A percentile compares a stretch with the other conserved stretches of the same genome.
Conservation (phyloP, 306 rosid species). For the Erythrophleum fordii region DNA sequence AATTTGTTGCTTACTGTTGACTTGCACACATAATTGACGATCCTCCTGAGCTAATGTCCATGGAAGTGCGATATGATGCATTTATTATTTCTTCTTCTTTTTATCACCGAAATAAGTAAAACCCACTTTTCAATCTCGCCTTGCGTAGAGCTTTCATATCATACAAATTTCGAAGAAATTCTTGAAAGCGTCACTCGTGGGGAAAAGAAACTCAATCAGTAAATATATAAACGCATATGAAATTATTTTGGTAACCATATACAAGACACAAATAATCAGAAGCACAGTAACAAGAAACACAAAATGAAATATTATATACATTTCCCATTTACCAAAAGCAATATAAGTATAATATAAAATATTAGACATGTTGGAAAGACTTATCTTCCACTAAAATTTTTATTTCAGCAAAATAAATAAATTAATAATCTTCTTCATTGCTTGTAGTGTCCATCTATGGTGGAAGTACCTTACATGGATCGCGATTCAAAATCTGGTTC, state of each 20-base stretch:
- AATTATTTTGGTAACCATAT: background rate
- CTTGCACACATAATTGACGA: background rate
- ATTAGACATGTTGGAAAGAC: background rate
- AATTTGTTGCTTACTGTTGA: background rate
- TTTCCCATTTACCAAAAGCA: too few relatives aligned
- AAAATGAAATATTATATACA: slow-evolving; percentile 30
- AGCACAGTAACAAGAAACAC: slow-evolving; percentile 11
- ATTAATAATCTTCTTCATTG: background rate
- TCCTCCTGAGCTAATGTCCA: background rate
- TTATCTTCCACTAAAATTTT: background rate
- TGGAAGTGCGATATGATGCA: background rate
- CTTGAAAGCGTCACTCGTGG: background rate
- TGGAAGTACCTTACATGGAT: background rate
- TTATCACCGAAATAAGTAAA: background rate
- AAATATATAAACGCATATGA: slow-evolving; percentile 9
- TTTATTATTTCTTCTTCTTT: background rate
- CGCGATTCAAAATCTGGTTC: background rate
- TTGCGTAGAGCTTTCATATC: background rate
- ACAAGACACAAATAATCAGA: slow-evolving; percentile 4
- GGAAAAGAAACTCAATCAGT: background rate
- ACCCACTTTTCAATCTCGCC: background rate
- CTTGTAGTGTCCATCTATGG: background rate
- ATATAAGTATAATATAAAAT: too few relatives aligned
- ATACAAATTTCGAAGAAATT: background rate
- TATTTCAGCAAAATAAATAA: background rate